phyloP scores from a whole-genome alignment of 2,329 filamentous ascomycete species.

The Colletotrichum spaethianum region DNA sequence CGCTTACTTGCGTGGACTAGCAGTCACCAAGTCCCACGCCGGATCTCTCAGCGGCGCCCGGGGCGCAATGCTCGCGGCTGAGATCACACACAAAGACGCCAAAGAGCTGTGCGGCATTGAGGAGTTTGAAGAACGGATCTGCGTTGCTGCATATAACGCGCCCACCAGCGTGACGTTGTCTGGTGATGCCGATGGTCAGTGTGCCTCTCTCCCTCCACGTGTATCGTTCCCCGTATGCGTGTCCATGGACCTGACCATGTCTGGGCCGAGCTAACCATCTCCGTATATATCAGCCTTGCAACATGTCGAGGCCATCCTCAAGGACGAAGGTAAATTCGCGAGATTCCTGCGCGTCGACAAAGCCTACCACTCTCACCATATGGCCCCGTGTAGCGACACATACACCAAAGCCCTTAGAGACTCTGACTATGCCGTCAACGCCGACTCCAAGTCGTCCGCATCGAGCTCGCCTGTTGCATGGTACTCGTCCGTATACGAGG shows the following conservation, averaged over 20 bases:
- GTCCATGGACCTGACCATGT: not conserved
- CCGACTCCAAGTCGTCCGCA: not conserved
- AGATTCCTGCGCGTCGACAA: slow-evolving; percentile 46
- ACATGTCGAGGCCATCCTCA: slow-evolving; percentile 42
- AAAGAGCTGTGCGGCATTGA: slow-evolving; percentile 24
- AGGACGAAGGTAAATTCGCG: slow-evolving; percentile 45
- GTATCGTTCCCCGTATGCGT: not conserved
- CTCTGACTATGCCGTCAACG: not conserved
- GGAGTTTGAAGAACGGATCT: slow-evolving; percentile 40
- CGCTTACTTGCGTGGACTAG: slow-evolving; percentile 43
- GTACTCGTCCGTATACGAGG: not conserved
- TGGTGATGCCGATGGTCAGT: slow-evolving; percentile 46
- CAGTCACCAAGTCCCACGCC: not conserved
- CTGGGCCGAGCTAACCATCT: not conserved
- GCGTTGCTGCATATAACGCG: slow-evolving; percentile 46
- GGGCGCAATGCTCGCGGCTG: slow-evolving; percentile 47
- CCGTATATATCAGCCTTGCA: slow-evolving; percentile 41
- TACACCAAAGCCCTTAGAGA: not conserved
- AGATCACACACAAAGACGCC: slow-evolving; percentile 41
- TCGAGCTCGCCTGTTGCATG: not conserved
- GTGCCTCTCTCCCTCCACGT: not conserved
- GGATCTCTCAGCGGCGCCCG: slow-evolving; percentile 26
- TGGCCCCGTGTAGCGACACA: not conserved
- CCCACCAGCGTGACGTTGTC: slow-evolving; percentile 43
- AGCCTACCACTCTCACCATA: slow-evolving; percentile 7